These are phyloP conservation scores for Candolleomyces eurysporus DNA, from an alignment of 768 basidiomycete genomes.

Conservation along the genomic window DNA sequence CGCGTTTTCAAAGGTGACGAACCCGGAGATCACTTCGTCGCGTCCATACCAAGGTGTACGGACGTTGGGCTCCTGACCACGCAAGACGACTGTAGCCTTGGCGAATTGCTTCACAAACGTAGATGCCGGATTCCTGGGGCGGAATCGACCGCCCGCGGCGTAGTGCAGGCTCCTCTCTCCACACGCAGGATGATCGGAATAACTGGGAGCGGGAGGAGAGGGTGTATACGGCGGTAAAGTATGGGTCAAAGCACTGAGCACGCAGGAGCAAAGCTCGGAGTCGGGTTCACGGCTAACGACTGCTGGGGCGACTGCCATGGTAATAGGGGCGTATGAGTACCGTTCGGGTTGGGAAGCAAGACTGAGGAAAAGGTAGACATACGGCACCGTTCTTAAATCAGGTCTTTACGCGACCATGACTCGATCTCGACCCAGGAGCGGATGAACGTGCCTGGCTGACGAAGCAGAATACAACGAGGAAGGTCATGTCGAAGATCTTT, in stretches of 20 bases:
- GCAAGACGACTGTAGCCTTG: constrained; percentile 40
- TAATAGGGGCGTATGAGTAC: neutral
- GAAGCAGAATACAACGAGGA: too few species aligned
- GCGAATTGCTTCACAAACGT: constrained; percentile 39
- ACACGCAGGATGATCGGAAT: constrained; percentile 50
- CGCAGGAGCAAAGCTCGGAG: neutral
- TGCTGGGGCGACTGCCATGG: neutral
- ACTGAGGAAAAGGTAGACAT: too few species aligned
- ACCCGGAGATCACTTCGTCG: constrained; percentile 37
- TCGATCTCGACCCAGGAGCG: too few species aligned
- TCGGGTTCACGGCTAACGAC: neutral
- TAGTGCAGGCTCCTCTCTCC: constrained; percentile 55
- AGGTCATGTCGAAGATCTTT: too few species aligned
- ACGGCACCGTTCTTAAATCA: too few species aligned
- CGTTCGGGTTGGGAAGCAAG: too few species aligned
- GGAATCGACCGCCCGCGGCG: constrained; percentile 33
- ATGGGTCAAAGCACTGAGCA: neutral
- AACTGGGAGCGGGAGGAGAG: constrained; percentile 52
- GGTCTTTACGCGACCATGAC: too few species aligned
- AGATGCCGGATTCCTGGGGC: constrained; percentile 28
- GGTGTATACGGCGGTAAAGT: constrained; percentile 53
- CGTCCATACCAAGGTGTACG: constrained; percentile 45
- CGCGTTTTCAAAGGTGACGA: constrained; percentile 39
- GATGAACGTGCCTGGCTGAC: too few species aligned
- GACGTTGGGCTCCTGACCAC: constrained; percentile 43